These are phyloP conservation scores for Penicillium palitans DNA, from an alignment of 2,329 filamentous ascomycete species.

Conservation along the genomic window DNA sequence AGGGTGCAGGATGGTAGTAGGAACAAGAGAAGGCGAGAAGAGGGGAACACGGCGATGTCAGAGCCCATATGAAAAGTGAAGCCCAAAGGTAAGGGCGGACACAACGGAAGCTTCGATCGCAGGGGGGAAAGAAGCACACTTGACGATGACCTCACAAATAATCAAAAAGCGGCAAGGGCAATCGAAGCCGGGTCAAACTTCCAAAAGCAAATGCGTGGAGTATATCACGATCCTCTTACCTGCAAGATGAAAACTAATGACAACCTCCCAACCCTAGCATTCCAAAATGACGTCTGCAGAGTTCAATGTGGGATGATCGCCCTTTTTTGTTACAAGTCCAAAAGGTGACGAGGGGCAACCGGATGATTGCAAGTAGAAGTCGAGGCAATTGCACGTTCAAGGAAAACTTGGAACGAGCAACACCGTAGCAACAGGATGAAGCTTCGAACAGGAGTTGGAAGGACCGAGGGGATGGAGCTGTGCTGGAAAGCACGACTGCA, in stretches of 20 bases:
- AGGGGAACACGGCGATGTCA: conserved; percentile 3
- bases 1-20: conserved; percentile 10
- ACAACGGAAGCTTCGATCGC: conserved; percentile 19
- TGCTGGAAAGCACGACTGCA: conserved; percentile 13
- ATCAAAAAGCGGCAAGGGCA: neutral
- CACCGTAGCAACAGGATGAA: conserved; percentile 20
- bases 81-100: conserved; percentile 15
- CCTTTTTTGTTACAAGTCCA: conserved; percentile 19
- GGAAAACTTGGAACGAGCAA: conserved; percentile 14
- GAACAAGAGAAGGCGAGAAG: conserved; percentile 1
- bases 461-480: conserved; percentile 21
- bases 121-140: conserved; percentile 10
- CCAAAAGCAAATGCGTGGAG: neutral
- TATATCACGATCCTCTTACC: conserved; percentile 21
- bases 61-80: conserved; percentile 14
- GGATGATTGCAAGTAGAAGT: conserved; percentile 10
- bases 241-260: conserved; percentile 26
- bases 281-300: conserved; percentile 29
- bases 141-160: conserved; percentile 7
- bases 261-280: conserved; percentile 23
- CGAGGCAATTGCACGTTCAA: conserved; percentile 19
- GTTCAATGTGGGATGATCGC: conserved; percentile 27
- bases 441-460: conserved; percentile 23
- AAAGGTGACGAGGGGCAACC: conserved; percentile 15
- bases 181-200: neutral